Evolutionary conservation across 441 rosid genomes (phyloP).

Genomic region (Raphanus hybrid): DNA sequence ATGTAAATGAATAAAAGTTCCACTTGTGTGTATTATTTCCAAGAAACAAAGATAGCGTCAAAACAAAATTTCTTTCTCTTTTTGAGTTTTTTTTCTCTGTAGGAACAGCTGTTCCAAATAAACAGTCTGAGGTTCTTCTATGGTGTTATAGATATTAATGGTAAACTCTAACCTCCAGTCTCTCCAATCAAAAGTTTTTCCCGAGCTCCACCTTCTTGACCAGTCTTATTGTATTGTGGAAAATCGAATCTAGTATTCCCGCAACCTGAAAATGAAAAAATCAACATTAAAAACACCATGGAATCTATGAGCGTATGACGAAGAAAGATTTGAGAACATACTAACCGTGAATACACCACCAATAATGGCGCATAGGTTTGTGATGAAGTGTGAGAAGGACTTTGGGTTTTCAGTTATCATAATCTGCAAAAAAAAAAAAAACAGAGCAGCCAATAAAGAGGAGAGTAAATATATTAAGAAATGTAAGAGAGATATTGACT

Average conservation of each 20-base stretch:
- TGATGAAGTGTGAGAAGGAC: conserved; percentile 95
- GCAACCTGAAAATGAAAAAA: conserved; percentile 76
- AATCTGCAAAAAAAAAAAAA: conserved; percentile 60
- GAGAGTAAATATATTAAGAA: neutral
- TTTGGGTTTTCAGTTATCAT: conserved; percentile 75
- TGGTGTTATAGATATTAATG: conserved; percentile 38
- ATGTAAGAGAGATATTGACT: conserved; percentile 6
- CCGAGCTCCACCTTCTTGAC: conserved; percentile 93
- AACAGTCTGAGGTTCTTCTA: conserved; percentile 39
- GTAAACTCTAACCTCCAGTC: conserved; percentile 35
- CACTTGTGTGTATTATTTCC: conserved; percentile 27
- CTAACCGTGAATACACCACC: conserved; percentile 99
- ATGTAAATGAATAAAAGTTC: conserved; percentile 30
- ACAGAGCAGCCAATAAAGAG: conserved; percentile 18
- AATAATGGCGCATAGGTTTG: conserved; percentile 96
- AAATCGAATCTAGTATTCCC: conserved; percentile 88
- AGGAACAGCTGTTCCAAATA: conserved; percentile 7
- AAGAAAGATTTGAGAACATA: conserved; percentile 29
- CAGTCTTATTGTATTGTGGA: conserved; percentile 84
- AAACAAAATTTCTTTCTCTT: conserved; percentile 29
- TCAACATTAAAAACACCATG: conserved; percentile 8
- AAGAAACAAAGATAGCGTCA: conserved; percentile 18
- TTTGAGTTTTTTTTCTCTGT: conserved; percentile 17
- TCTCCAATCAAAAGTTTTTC: conserved; percentile 69
- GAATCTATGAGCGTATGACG: neutral